phyloP scores from a whole-genome alignment of 257 asterid species.

The Solanum lycopersicoides region DNA sequence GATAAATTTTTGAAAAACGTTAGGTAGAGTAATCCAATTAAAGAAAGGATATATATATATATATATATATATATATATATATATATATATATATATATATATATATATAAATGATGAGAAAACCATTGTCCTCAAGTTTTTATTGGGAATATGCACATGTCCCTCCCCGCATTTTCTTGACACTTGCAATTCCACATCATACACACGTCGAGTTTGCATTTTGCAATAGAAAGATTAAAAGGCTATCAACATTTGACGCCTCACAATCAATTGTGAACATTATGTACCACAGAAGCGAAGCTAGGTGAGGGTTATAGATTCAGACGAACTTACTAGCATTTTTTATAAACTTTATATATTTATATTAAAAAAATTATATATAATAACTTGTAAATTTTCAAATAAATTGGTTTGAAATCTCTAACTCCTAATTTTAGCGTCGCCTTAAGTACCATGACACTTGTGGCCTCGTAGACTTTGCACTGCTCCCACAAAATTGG shows the following conservation, averaged over 20 bases:
- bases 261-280: neutral
- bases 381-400: too few relatives aligned
- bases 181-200: neutral
- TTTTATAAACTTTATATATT: too few relatives aligned
- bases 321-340: fast-evolving
- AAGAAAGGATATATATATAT: neutral
- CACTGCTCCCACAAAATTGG: neutral
- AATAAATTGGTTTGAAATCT: too few relatives aligned
- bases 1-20: too few relatives aligned
- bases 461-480: neutral
- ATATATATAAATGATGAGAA: neutral
- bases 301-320: too few relatives aligned
- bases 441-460: too few relatives aligned
- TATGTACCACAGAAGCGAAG: too few relatives aligned
- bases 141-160: neutral
- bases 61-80: too few relatives aligned
- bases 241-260: neutral
- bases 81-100: too few relatives aligned
- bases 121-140: neutral
- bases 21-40: neutral
- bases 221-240: neutral
- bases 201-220: neutral
- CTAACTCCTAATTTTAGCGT: fast-evolving
- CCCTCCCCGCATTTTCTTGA: neutral
- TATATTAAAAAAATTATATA: too few relatives aligned